phyloP scores from a whole-genome alignment of 805 yeast species.

The Myxozyma geophila region DNA sequence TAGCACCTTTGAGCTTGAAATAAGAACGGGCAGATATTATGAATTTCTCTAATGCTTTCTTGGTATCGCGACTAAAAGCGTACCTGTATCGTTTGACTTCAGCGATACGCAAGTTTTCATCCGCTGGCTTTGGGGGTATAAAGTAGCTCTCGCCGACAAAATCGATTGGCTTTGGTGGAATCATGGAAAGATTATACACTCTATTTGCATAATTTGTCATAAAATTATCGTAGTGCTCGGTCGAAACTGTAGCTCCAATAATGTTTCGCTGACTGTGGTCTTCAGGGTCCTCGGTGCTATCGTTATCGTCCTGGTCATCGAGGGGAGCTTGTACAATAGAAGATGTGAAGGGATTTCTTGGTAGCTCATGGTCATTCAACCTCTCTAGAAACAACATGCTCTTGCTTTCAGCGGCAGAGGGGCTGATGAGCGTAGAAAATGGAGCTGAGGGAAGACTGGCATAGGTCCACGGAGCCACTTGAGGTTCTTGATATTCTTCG shows the following conservation, averaged over 20 bases:
- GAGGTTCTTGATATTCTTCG: background rate
- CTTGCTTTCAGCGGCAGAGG: background rate
- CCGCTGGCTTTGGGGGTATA: slow-evolving; percentile 23
- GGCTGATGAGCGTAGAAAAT: background rate
- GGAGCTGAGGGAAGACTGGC: background rate
- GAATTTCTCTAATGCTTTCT: background rate
- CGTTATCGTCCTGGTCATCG: background rate
- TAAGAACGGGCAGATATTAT: slow-evolving; percentile 10
- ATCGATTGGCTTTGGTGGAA: slow-evolving; percentile 19
- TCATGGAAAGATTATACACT: slow-evolving; percentile 19
- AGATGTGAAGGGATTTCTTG: background rate
- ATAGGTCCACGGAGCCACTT: background rate
- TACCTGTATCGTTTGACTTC: slow-evolving; percentile 23
- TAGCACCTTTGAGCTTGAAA: slow-evolving; percentile 21
- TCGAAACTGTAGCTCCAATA: background rate
- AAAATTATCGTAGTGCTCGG: slow-evolving; percentile 12
- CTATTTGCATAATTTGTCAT: slow-evolving; percentile 22
- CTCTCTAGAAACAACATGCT: background rate
- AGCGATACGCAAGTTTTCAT: slow-evolving; percentile 13
- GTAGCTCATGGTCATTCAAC: background rate
- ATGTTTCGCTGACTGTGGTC: background rate
- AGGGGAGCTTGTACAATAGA: background rate
- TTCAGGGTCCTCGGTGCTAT: background rate
- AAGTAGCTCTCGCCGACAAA: slow-evolving; percentile 11
- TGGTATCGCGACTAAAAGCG: slow-evolving; percentile 6